Evolutionary conservation across 805 yeast species (phyloP), one percentile per base, ranked within the genome.

Genomic region (Pichia paraexigua): DNA sequence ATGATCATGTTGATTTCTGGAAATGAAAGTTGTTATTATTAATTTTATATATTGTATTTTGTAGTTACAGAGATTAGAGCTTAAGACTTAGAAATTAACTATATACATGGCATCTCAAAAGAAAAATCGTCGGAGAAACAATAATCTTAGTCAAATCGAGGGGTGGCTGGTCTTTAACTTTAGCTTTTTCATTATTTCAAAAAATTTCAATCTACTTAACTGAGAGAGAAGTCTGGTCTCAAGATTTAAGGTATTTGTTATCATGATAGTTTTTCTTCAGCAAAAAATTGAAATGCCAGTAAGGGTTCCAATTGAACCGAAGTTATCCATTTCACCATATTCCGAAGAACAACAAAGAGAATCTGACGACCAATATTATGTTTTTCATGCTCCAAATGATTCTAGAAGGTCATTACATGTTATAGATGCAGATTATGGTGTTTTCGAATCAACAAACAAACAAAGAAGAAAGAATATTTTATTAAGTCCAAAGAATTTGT

Each of bases 1-100:
- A 41, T n/a, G 65, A 62, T 48, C 68, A 63, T 49, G 6, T 52
- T 3, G 58, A 47, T 1, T 63, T 64, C 48, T 63, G 68, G 67
- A 43, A 50, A 2, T 32, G 39, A 27, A 27, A 11, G 13, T 27
- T 27, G 13, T 27, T 10, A 6, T 27, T 27, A 27, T 11, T 27
- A 27, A 27, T 27, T 7, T 9, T 27, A 27, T 27, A 27, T 10
- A 27, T 11, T 27, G 30, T 27, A 27, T 10, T 10, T 27, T 27
- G 30, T 27, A 27, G 13, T 7, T 24, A 24, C 7, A 24, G 25
- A 24, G 25, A 24, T 7, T 24, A 24, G 25, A 24, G 7, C 7
- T 24, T 24, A 24, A 7, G 7, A 24, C 7, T 24, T 24, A 24
- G 25, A 24, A 24, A 24, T 7, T 24, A 24, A 24, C 7, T 24